Conservation (phyloP, 129 eudicot genomes). For the Sambucus nigra region DNA sequence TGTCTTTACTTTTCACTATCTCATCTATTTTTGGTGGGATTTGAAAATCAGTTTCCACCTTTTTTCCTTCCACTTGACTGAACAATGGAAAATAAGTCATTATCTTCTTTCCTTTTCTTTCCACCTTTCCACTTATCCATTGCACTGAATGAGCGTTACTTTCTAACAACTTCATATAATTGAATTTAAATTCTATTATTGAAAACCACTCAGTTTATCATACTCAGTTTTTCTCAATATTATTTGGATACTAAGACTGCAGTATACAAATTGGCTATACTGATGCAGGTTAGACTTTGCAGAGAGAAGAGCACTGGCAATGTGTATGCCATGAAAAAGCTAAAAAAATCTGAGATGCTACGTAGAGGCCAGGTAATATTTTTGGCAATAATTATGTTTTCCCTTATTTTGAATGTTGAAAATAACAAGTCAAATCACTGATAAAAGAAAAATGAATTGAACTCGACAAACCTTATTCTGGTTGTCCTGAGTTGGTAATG, state of each 20-base stretch:
- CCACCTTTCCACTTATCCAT: too few species aligned
- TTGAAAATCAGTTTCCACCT: too few species aligned
- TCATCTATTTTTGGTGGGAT: too few species aligned
- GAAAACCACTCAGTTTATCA: not conserved
- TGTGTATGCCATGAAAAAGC: slow-evolving; percentile 19
- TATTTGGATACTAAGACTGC: too few species aligned
- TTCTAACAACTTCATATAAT: too few species aligned
- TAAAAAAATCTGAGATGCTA: slow-evolving; percentile 18
- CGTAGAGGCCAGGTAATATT: slow-evolving; percentile 18
- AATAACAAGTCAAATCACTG: not conserved
- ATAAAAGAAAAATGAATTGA: not conserved
- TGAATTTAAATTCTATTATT: too few species aligned
- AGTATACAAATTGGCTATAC: not conserved
- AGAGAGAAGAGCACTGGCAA: slow-evolving; percentile 19
- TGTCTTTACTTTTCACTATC: too few species aligned
- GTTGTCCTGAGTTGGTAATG: not conserved
- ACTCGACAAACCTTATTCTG: not conserved
- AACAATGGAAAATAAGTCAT: too few species aligned
- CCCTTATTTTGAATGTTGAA: not conserved
- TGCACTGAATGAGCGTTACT: too few species aligned
- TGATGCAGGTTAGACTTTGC: slow-evolving; percentile 16
- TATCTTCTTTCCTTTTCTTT: too few species aligned
- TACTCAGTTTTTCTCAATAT: not conserved
- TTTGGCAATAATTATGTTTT: not conserved
- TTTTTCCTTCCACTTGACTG: too few species aligned